Conservation (phyloP, 2,329 filamentous ascomycete genomes). For the Exophiala alcalophila region DNA sequence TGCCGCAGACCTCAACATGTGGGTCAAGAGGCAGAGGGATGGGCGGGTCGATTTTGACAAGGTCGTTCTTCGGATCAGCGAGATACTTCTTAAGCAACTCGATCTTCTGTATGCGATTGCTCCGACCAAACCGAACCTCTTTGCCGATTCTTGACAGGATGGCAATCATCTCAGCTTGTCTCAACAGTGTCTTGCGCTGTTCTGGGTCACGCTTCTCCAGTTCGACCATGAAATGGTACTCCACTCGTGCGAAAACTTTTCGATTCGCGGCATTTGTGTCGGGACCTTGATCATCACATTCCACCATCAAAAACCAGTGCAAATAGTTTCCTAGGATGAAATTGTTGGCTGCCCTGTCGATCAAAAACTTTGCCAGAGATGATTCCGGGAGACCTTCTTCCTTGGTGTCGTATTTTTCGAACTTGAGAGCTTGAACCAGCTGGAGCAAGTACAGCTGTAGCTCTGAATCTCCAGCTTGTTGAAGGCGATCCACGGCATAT, state of each 20-base stretch:
- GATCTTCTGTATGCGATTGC: conserved; percentile 74
- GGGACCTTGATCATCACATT: conserved; percentile 79
- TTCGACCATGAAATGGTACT: conserved; percentile 93
- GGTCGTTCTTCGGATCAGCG: conserved; percentile 84
- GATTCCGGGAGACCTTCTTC: conserved; percentile 68
- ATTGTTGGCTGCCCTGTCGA: conserved; percentile 81
- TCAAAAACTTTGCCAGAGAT: conserved; percentile 83
- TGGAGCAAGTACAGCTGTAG: conserved; percentile 87
- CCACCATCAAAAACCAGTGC: conserved; percentile 98
- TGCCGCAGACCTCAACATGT: conserved; percentile 71
- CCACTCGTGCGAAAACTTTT: conserved; percentile 85
- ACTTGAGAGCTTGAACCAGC: conserved; percentile 92
- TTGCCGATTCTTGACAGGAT: conserved; percentile 84
- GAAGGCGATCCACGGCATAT: conserved; percentile 87
- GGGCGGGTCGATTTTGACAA: conserved; percentile 77
- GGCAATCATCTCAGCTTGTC: conserved; percentile 86
- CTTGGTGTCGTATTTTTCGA: conserved; percentile 71
- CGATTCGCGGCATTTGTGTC: conserved; percentile 69
- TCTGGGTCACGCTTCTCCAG: conserved; percentile 72
- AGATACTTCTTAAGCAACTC: conserved; percentile 82
- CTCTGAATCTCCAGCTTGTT: conserved; percentile 90
- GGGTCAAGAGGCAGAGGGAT: conserved; percentile 87
- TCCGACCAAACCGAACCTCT: conserved; percentile 77
- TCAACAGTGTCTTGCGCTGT: conserved; percentile 70
- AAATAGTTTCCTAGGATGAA: conserved; percentile 91